Evolutionary conservation across 495 filamentous ascomycete genomes (phyloP), one percentile per base, ranked within the genome.

Genomic region (Neurospora africana): DNA sequence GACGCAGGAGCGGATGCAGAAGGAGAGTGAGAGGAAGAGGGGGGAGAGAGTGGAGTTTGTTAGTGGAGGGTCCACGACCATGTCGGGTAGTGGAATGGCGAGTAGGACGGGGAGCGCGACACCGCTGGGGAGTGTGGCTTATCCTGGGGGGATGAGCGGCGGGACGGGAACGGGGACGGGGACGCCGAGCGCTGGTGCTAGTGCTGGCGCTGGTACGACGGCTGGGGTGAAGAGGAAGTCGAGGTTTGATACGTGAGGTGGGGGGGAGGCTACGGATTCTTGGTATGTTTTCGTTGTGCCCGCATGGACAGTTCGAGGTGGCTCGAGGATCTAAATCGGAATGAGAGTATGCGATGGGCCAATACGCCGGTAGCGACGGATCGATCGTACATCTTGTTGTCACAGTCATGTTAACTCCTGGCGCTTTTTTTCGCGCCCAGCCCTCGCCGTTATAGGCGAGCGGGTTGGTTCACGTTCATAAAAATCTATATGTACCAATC

Each of bases 31-130:
- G 76, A 87, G 84, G 74, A 71, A 75, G 9, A 75, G 73, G 10
- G 89, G 90, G 74, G 86, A 91, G 80, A 72, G 77, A 27, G 83
- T 97, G n/a, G 90, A 95, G 15, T 98, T 98, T 82, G 92, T 97
- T 27, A 74, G 88, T 40, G 86, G 88, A 6, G 73, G 77, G 41
- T 68, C 78, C 6, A 41, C 72, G 68, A 68, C 39, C 4, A 40
- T 40, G 39, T 17, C 39, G 39, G 39, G 70, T 69, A 74, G 61
- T 74, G 74, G 27, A 74, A 72, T 58, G 72, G 74, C 71, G 47
- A 79, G 73, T 11, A 75, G 72, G 40, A 77, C 74, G 65, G 72
- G 70, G 37, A 75, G 71, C 35, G 81, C 76, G 44, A 75, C 70
- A 17, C 73, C 73, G 23, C 71, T 71, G n/a, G 79, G 79, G 68